A percentile compares a stretch with the other conserved stretches of the same genome.
Evolutionary conservation across 2,329 filamentous ascomycete species (phyloP).

Genomic region (Fusarium oxysporum): DNA sequence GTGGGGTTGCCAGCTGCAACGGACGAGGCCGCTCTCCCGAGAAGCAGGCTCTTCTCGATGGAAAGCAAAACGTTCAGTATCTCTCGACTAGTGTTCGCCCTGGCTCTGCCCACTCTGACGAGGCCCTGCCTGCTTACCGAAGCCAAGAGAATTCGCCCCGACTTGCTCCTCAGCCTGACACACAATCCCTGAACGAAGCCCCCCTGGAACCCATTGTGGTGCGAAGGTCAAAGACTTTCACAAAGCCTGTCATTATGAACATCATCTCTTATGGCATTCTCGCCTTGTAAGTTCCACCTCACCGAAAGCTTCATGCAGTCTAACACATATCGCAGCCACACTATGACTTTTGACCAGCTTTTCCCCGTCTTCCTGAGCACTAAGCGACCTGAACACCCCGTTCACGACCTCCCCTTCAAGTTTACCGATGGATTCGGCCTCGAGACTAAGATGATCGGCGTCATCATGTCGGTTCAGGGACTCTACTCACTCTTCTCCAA

Average conservation of each 20-base stretch:
- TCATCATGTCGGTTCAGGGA: conserved; percentile 90
- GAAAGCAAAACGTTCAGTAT: conserved; percentile 74
- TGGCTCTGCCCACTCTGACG: conserved; percentile 46
- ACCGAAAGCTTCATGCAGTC: neutral
- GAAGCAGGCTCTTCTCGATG: conserved; percentile 72
- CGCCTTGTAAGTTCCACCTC: conserved; percentile 80
- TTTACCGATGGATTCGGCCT: conserved; percentile 90
- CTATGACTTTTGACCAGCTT: conserved; percentile 94
- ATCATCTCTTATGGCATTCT: conserved; percentile 92
- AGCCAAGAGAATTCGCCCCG: conserved; percentile 68
- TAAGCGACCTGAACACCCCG: conserved; percentile 61
- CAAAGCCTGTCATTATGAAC: conserved; percentile 84
- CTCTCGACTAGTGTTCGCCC: conserved; percentile 26
- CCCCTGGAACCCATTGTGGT: conserved; percentile 31
- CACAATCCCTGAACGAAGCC: conserved; percentile 25
- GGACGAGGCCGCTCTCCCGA: conserved; percentile 59
- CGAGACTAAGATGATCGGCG: conserved; percentile 84
- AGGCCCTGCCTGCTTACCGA: conserved; percentile 76
- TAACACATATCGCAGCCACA: conserved; percentile 73
- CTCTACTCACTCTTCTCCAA: conserved; percentile 90
- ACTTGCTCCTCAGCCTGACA: conserved; percentile 51
- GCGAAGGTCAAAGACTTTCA: conserved; percentile 72
- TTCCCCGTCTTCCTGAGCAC: conserved; percentile 93
- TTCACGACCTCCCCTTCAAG: conserved; percentile 79
- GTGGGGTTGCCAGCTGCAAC: conserved; percentile 47